Base-by-base conservation (phyloP, 2,329 filamentous ascomycete genomes). In the Hypocreales sp. region DNA sequence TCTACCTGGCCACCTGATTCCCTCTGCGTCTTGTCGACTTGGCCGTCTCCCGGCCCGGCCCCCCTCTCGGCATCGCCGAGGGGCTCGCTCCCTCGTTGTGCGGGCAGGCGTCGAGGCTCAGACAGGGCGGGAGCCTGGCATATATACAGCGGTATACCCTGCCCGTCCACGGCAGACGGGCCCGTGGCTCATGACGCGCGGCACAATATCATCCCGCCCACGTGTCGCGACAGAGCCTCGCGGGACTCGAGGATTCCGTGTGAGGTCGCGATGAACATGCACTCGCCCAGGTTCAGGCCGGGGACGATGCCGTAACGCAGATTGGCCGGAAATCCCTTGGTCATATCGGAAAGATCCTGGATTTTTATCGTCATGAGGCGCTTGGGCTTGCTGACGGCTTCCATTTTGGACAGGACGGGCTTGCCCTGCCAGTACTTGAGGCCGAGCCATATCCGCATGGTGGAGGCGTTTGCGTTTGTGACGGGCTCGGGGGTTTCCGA, bases 391-490 rank as follows among this genome's bases (percentile, higher is more conserved):
- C 69, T 78, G 33, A 92, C 60, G 45, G 78, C 50, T 26, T 54
- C 51, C 43, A 87, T 64, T 37, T 70, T 64, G 35, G 61, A 62
- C 39, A 94, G 56, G 14, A 93, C 83, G 5, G 86, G 82, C 51
- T 75, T 64, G 46, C 79, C 79, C 40, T 84, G 73, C 70, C 71
- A 81, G 66, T 93, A 93, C 59, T 93, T 93, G 44, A 93, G 59
- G 1, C 83, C 83, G 9, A 94, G 55, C 86, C 86, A 94, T 38
- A 94, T 58, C 33, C 86, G 66, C 46, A 81, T 67, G 21, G 61
- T 65, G 5, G 83, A 68, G 20, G 83, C 70, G 53, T 92, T 93
- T 41, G 60, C 61, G 35, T 62, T 60, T 25, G 76, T 83, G 31
- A 81, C 62, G 10, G 59, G 60, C 35, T 68, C 67, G 9, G 72